Conservation (phyloP, 1,139 yeast genomes). For the Saccharomyces hybrid region DNA sequence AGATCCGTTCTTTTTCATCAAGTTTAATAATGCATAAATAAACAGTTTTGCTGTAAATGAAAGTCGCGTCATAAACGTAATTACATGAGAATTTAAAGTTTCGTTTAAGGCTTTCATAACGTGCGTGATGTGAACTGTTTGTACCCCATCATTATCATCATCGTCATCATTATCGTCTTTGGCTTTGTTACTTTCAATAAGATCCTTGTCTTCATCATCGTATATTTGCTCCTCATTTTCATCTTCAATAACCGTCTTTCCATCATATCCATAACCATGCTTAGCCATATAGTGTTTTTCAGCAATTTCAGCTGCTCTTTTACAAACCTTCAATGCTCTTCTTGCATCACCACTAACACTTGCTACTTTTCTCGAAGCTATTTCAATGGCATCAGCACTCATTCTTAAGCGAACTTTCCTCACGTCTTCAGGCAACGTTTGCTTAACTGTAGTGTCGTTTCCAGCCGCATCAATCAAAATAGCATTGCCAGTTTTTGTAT, state of each 20-base stretch:
- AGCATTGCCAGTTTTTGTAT: conserved; percentile 31
- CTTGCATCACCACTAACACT: conserved; percentile 97
- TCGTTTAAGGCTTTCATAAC: conserved; percentile 75
- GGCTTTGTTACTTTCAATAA: conserved; percentile 16
- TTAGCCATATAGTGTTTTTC: conserved; percentile 46
- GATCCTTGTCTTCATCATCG: conserved; percentile 8
- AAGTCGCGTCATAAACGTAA: conserved; percentile 50
- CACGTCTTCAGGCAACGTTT: conserved; percentile 15
- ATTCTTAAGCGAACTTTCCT: conserved; percentile 39
- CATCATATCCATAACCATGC: conserved; percentile 29
- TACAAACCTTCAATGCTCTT: conserved; percentile 79
- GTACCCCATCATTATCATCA: conserved; percentile 35
- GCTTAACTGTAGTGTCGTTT: conserved; percentile 6
- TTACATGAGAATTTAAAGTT: conserved; percentile 66
- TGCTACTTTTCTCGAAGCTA: conserved; percentile 90
- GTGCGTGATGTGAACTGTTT: conserved; percentile 59
- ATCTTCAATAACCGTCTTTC: conserved; percentile 8
- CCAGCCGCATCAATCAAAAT: conserved; percentile 16
- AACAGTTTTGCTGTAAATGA: conserved; percentile 68
- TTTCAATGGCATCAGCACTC: conserved; percentile 74
- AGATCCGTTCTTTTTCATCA: conserved; percentile 60
- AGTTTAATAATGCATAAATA: conserved; percentile 55
- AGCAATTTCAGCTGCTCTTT: conserved; percentile 87
- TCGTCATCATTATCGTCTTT: conserved; percentile 13
- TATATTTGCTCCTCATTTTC: conserved; percentile 4